Evolutionary conservation across 2,329 filamentous ascomycete species (phyloP), one percentile per base, ranked within the genome.

Genomic region (Aspergillus oerlinghausenensis): DNA sequence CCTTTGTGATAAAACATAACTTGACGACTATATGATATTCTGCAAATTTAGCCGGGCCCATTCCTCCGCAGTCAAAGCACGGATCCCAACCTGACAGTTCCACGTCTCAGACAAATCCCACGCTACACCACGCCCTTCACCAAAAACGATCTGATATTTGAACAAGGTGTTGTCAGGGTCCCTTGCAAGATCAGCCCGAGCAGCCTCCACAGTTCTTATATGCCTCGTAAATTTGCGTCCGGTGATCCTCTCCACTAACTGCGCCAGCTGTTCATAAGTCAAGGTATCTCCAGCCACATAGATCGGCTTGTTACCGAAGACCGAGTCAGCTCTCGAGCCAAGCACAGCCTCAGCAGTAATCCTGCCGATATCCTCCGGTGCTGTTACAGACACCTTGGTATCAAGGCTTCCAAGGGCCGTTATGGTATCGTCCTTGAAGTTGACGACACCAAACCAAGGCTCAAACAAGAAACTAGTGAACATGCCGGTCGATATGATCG

Each of bases 381-480:
- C 79, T 6, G 87, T 89, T 6, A 87, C 74, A 0, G 85, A 88
- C 43, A 90, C 79, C 40, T 70, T 67, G 57, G 82, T 86, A 8
- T 83, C 80, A 86, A 85, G 89, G 32, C 78, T 71, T 0, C 85
- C 83, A 11, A 90, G 71, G 0, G 80, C 86, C 9, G 80, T 75
- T 1, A 85, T 77, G 1, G 65, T 48, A 75, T 14, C 55, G 4
- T 60, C 40, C 1, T 63, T 55, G 0, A 81, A 59, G 63, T 85
- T 80, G 0, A 90, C 84, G 4, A 88, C 78, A 0, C 86, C 87
- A 72, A 88, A 90, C 1, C 70, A 79, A 1, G 73, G 66, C 56
- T 85, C 78, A 64, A 90, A 89, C 19, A 90, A 65, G 64, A 90
- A 90, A 61, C 82, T 86, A 74, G 83, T 87, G 64, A 90, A 90